phyloP scores from a whole-genome alignment of 768 basidiomycete genomes.

The Leccinum longicurvipes region DNA sequence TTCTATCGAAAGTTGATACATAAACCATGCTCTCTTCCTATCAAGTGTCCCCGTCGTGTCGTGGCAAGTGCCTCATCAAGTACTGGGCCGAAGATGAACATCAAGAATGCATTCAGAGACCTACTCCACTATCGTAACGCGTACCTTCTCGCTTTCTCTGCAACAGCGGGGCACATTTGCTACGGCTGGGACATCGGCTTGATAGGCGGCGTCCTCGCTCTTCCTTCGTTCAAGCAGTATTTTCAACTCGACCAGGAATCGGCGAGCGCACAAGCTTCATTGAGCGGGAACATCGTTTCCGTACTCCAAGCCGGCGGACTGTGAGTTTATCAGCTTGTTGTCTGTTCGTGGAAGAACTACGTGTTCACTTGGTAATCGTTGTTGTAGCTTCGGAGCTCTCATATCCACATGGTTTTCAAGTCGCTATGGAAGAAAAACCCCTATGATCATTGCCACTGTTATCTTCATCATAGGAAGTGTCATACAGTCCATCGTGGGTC shows the following conservation, averaged over 20 bases:
- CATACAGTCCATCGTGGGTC: constrained; percentile 33
- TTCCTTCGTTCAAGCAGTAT: constrained; percentile 36
- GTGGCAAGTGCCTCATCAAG: background rate
- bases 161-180: constrained; percentile 34
- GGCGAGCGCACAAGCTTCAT: constrained; percentile 20
- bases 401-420: constrained; percentile 26
- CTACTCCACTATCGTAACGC: constrained; percentile 33
- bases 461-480: constrained; percentile 34
- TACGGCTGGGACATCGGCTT: constrained; percentile 38
- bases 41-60: no score
- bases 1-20: background rate
- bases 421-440: constrained; percentile 36
- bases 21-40: background rate
- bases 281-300: constrained; percentile 38
- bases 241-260: constrained; percentile 32
- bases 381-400: constrained; percentile 23
- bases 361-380: background rate
- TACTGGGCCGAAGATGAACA: constrained; percentile 13
- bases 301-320: constrained; percentile 36
- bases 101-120: constrained; percentile 20
- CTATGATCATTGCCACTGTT: constrained; percentile 28
- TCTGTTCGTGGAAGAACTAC: background rate
- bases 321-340: constrained; percentile 17
- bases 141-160: constrained; percentile 33
- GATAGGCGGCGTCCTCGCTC: constrained; percentile 35